Percentiles rank a stretch among this genome's conserved stretches.
Evolutionary conservation across 208 protist genomes (phyloP).

Genomic region (Trypanosoma brucei): DNA sequence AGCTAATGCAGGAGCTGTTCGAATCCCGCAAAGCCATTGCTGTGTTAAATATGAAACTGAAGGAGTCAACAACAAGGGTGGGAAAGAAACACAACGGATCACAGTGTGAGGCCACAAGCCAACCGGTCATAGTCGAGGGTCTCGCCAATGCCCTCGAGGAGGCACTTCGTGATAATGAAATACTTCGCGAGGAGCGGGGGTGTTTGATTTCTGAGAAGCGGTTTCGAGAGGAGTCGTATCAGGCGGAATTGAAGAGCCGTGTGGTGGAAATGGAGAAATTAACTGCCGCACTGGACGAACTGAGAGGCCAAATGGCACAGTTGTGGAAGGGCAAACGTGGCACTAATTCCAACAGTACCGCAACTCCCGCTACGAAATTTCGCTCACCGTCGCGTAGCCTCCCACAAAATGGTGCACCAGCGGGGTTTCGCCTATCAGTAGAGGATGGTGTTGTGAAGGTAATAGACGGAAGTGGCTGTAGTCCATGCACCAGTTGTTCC

Average conservation of each 20-base stretch:
- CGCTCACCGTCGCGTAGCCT: background rate
- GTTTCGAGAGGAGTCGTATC: slow-evolving; percentile 16
- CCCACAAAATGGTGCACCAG: background rate
- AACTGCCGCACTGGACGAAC: slow-evolving; percentile 13
- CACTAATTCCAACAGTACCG: background rate
- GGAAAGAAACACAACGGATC: background rate
- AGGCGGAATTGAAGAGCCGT: slow-evolving; percentile 19
- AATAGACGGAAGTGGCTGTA: background rate
- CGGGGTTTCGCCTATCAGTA: background rate
- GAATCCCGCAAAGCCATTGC: slow-evolving; percentile 3
- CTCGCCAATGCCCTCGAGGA: slow-evolving; percentile 16
- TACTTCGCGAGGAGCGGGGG: slow-evolving; percentile 15
- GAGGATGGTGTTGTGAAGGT: background rate
- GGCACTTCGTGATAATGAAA: slow-evolving; percentile 14
- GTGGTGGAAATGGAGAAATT: slow-evolving; percentile 20
- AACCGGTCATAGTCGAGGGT: slow-evolving; percentile 7
- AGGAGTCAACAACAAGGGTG: background rate
- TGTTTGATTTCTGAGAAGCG: slow-evolving; percentile 11
- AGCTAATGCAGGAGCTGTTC: slow-evolving; percentile 12
- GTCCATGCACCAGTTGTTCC: background rate
- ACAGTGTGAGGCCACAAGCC: background rate
- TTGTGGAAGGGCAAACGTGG: background rate
- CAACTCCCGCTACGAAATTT: background rate
- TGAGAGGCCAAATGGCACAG: slow-evolving; percentile 9
- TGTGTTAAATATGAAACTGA: background rate